Base-by-base conservation (phyloP, 2,329 filamentous ascomycete genomes). In the Beauveria bassiana region DNA sequence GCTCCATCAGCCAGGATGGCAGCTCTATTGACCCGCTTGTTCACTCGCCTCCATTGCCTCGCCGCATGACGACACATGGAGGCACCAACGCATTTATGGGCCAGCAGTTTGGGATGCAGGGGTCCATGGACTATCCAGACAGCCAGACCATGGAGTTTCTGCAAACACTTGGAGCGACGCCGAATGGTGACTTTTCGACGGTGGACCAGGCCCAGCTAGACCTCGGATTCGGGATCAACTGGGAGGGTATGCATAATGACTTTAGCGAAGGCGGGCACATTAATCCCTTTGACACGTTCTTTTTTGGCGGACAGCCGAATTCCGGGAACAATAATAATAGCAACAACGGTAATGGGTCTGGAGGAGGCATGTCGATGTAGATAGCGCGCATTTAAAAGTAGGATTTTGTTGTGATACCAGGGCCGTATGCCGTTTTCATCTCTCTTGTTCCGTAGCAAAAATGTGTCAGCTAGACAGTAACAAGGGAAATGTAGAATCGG, bases 201-300 rank as follows among this genome's bases (percentile, higher is more conserved):
- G 65, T 74, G 64, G 69, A 81, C 43, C 73, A 82, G 66, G 70
- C 77, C 65, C 79, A 82, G 72, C 78, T 86, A 67, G 86, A 89
- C 65, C 78, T 90, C 51, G 86, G 86, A 0, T 86, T 87, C 65
- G 86, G 86, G 61, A 78, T 90, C 51, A 86, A 86, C 40, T 86
- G 84, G 82, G 79, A 85, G 63, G 78, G 80, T 14, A 77, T 86
- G 69, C 79, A 85, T 67, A 85, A 88, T 66, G 86, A 88, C 67
- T 87, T 81, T 62, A 78, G 78, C 62, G 81, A 86, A 52, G 79
- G 79, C 56, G 78, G 83, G 69, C 80, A 85, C 69, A 79, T 89
- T 68, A 83, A 89, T 62, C 81, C 87, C 0, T 90, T 91, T 72
- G 87, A 90, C 69, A 85, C 85, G 0, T 90, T 90, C 70, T 89